phyloP scores from a whole-genome alignment of 345 rosid species.

The Salix koriyanagi region DNA sequence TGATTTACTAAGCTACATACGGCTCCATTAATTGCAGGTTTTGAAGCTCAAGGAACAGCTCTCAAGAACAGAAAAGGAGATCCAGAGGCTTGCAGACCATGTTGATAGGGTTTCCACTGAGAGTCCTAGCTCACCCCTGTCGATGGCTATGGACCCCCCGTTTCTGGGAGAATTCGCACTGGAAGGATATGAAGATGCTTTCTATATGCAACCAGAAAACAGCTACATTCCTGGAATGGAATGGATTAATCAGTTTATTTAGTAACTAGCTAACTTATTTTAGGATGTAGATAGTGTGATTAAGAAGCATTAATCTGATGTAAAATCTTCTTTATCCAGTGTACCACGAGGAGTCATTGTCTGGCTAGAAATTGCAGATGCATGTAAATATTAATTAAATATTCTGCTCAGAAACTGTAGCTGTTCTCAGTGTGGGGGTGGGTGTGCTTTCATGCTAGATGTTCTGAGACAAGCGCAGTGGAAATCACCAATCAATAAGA shows the following conservation, averaged over 20 bases:
- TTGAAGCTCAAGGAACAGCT: constrained; percentile 48
- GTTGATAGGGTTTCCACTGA: constrained; percentile 42
- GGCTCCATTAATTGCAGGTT: constrained; percentile 34
- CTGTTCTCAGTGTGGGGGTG: too few species aligned
- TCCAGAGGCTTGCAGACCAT: constrained; percentile 39
- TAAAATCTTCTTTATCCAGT: constrained; percentile 5
- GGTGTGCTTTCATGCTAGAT: background rate
- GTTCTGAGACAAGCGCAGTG: background rate
- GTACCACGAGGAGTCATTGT: background rate
- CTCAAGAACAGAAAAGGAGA: constrained; percentile 48
- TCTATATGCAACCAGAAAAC: constrained; percentile 41
- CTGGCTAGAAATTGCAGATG: background rate
- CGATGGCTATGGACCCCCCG: constrained; percentile 42
- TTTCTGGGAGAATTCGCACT: constrained; percentile 41
- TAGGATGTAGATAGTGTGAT: constrained; percentile 16
- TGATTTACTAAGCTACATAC: background rate
- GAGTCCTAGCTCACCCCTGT: constrained; percentile 47
- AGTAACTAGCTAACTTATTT: background rate
- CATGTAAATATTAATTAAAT: background rate
- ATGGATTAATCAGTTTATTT: constrained; percentile 38
- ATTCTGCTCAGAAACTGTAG: background rate
- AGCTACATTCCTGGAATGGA: constrained; percentile 44
- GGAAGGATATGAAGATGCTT: constrained; percentile 37
- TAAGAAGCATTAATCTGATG: constrained; percentile 3
- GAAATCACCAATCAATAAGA: background rate